These are phyloP conservation scores for Flaveria trinervia DNA, from an alignment of 129 eudicot genomes.

Conservation along the genomic window DNA sequence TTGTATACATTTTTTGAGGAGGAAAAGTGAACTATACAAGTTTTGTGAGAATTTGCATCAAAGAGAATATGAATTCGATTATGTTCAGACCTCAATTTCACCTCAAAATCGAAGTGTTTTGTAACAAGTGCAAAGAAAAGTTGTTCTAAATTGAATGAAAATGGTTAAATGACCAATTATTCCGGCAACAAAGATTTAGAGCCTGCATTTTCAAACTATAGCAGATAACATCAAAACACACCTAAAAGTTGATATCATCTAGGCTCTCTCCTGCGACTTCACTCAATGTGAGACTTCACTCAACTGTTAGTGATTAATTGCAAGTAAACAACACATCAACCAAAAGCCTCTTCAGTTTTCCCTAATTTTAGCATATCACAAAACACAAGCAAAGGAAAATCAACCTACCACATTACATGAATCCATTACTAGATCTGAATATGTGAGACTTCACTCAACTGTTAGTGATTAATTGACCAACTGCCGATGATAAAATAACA, in stretches of 20 bases:
- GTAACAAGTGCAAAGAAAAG: neutral
- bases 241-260: neutral
- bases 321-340: no score
- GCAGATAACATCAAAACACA: neutral
- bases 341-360: no score
- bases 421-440: slow-evolving; percentile 20
- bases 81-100: neutral
- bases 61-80: neutral
- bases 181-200: neutral
- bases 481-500: neutral
- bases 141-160: neutral
- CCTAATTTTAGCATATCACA: no score
- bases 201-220: neutral
- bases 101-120: neutral
- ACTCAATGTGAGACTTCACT: no score
- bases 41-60: neutral
- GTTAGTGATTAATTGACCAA: neutral
- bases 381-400: no score
- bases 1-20: slow-evolving; percentile 1
- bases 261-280: neutral
- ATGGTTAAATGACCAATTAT: neutral
- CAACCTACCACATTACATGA: no score
- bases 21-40: neutral
- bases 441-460: neutral
- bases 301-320: no score